Percentiles rank a stretch among this genome's conserved stretches.
phyloP scores from a whole-genome alignment of 495 filamentous ascomycete genomes.

The Oidiodendron maius region DNA sequence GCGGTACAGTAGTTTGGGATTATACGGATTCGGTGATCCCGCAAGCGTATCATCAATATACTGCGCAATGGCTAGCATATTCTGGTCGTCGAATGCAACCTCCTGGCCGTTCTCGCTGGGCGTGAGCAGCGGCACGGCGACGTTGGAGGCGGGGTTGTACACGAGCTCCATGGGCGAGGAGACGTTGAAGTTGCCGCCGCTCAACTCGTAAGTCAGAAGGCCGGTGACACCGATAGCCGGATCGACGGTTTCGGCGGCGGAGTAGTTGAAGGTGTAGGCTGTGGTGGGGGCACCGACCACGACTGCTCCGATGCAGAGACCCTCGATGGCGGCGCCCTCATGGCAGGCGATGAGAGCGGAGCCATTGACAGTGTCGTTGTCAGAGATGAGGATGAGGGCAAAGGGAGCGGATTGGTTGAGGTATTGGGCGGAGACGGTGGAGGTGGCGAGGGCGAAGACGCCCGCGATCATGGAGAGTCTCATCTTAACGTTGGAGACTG shows the following conservation, averaged over 20 bases:
- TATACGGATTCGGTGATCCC: constrained; percentile 8
- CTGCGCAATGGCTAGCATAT: constrained; percentile 35
- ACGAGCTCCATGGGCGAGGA: constrained; percentile 34
- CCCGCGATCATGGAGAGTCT: constrained; percentile 23
- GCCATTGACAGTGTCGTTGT: constrained; percentile 25
- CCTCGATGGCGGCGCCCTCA: constrained; percentile 47
- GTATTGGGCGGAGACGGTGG: constrained; percentile 28
- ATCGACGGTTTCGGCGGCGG: constrained; percentile 3
- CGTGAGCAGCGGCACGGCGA: constrained; percentile 41
- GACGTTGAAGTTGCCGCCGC: constrained; percentile 25
- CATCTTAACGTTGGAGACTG: constrained; percentile 22
- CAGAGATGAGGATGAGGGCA: constrained; percentile 27
- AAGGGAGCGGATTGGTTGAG: constrained; percentile 34
- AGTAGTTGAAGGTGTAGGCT: constrained; percentile 33
- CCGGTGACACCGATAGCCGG: constrained; percentile 23
- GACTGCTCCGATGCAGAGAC: constrained; percentile 36
- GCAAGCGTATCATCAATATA: constrained; percentile 34
- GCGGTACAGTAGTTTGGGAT: constrained; percentile 25
- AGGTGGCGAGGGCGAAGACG: constrained; percentile 23
- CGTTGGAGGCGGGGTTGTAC: constrained; percentile 40
- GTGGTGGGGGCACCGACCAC: not conserved
- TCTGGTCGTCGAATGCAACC: constrained; percentile 39
- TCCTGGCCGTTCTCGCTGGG: constrained; percentile 20
- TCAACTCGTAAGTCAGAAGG: constrained; percentile 35
- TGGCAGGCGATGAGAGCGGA: constrained; percentile 43